Percentiles rank a stretch among this genome's conserved stretches.
phyloP scores from a whole-genome alignment of 352 stramenopile genomes.

The Ophiocytium majus region DNA sequence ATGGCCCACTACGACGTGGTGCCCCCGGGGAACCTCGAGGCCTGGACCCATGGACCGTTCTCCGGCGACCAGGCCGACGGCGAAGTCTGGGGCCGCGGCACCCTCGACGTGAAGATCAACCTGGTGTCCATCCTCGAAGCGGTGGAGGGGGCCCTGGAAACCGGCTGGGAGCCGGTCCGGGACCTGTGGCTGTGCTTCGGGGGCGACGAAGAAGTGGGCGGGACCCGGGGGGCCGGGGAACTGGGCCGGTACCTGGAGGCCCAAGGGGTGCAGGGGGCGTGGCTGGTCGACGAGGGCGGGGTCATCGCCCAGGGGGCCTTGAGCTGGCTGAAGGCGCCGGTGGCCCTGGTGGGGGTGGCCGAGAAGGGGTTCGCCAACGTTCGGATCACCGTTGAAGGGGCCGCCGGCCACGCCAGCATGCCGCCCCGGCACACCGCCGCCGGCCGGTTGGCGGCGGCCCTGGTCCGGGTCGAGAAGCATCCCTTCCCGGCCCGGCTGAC shows the following conservation, averaged over 20 bases:
- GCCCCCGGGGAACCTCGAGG: not conserved
- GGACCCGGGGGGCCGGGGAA: too few species aligned
- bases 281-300: not conserved
- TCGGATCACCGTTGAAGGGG: not conserved
- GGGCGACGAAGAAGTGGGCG: not conserved
- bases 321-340: not conserved
- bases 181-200: not conserved
- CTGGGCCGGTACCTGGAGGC: not conserved
- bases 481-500: not conserved
- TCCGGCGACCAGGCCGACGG: not conserved
- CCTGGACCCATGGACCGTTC: not conserved
- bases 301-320: not conserved
- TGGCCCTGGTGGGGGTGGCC: not conserved
- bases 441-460: not conserved
- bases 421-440: not conserved
- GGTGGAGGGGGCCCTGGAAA: not conserved
- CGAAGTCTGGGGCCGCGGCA: not conserved
- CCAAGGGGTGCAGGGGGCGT: not conserved
- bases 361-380: not conserved
- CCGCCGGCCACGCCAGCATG: not conserved
- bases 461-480: not conserved
- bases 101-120: not conserved
- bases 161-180: not conserved
- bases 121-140: slow-evolving; percentile 1
- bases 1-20: slow-evolving; percentile 10